Base-by-base conservation (phyloP, 2,329 filamentous ascomycete species). In the Pyrenochaeta sp. region DNA sequence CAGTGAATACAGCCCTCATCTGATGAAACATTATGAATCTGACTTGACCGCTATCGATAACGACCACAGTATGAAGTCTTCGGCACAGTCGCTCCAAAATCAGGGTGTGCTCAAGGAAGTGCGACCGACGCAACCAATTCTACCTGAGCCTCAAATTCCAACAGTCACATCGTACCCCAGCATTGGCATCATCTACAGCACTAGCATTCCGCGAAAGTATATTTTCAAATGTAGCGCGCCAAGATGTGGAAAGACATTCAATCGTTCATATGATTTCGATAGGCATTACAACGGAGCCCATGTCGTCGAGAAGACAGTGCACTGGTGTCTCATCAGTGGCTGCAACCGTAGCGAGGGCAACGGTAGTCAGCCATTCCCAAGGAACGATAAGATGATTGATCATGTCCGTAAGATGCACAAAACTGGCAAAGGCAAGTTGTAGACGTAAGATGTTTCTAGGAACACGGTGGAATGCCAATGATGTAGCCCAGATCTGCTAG, bases 241-340 rank as follows among this genome's bases (percentile, higher is more conserved):
- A 4, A 7, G 20, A 15, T 45, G 49, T 37, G 29, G 29, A 3
- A 42, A 12, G 4, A 32, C 41, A 1, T 51, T 39, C 18, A 17
- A 6, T 21, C 32, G 45, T 11, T 46, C 21, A 18, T 31, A 42
- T 2, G 43, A 54, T 17, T 49, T 54, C 17, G 27, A 43, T 7
- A 21, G 44, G 7, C 51, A 58, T 14, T 54, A 47, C 36, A 43
- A 51, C 5, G 40, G 44, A 0, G 6, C 17, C 3, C 55, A 58
- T 31, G 36, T 29, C 1, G 2, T 20, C 10, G 21, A 33, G 18
- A 36, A 36, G 33, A 17, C 9, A 23, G 36, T 15, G 4, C 30
- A 39, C 12, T 45, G 48, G 48, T 50, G 48, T 17, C 18, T 4
- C 4, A 41, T 21, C 10, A 6, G 5, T 18, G 36, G 35, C 7